Percentiles rank a stretch among this genome's conserved stretches.
Evolutionary conservation across 768 basidiomycete species (phyloP).

Genomic region (Termitomyces sp.): DNA sequence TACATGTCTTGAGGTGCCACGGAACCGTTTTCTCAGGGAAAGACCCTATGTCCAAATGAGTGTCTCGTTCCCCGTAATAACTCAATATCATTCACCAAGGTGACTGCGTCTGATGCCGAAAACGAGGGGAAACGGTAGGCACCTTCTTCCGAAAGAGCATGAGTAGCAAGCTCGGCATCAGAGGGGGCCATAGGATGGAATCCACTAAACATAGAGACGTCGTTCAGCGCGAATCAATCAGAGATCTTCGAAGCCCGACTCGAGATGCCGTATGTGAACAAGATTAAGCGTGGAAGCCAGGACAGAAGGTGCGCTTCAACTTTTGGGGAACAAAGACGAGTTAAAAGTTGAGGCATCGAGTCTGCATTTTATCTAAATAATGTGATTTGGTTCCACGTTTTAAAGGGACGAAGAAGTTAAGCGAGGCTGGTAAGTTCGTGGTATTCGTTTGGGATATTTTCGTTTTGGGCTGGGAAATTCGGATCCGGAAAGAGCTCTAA

Average conservation of each 20-base stretch:
- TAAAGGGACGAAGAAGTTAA: conserved; percentile 9
- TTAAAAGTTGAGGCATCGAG: conserved; percentile 2
- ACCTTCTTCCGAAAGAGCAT: conserved; percentile 66
- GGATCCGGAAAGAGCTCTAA: background rate
- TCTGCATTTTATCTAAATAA: conserved; percentile 16
- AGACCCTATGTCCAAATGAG: conserved; percentile 37
- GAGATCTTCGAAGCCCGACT: background rate
- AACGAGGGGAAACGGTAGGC: conserved; percentile 69
- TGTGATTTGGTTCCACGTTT: conserved; percentile 14
- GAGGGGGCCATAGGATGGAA: conserved; percentile 58
- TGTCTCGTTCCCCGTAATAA: background rate
- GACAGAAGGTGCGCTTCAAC: conserved; percentile 5
- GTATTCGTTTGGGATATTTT: background rate
- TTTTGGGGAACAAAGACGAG: conserved; percentile 6
- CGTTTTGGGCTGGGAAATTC: too few relatives aligned
- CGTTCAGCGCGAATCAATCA: background rate
- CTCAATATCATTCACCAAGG: conserved; percentile 39
- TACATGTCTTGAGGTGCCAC: conserved; percentile 60
- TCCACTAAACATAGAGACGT: conserved; percentile 52
- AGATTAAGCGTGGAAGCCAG: background rate
- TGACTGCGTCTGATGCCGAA: conserved; percentile 73
- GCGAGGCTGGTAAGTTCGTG: conserved; percentile 3
- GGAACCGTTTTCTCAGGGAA: conserved; percentile 80
- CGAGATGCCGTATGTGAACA: background rate
- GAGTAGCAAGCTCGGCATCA: conserved; percentile 69